These are phyloP conservation scores for Mentha longifolia DNA, from an alignment of 257 asterid species.

Conservation along the genomic window DNA sequence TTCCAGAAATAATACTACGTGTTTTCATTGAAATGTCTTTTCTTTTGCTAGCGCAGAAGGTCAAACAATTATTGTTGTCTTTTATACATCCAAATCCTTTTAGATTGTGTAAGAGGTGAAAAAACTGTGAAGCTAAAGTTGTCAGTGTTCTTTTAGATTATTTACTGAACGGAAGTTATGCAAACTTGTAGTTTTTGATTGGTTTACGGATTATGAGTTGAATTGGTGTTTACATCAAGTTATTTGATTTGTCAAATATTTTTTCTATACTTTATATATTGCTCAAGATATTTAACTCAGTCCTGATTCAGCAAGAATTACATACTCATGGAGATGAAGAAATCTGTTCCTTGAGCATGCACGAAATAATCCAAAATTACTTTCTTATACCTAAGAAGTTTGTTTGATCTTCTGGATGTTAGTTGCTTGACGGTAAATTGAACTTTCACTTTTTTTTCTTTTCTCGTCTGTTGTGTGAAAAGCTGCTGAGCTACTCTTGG, in stretches of 20 bases:
- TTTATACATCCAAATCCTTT: background rate
- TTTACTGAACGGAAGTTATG: background rate
- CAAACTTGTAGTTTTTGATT: background rate
- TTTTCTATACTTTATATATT: too few relatives aligned
- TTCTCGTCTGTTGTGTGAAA: background rate
- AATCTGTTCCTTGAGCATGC: background rate
- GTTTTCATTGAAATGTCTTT: conserved; percentile 2
- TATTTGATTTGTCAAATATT: too few relatives aligned
- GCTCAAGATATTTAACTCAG: too few relatives aligned
- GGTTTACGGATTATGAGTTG: conserved; percentile 3
- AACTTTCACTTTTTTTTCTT: background rate
- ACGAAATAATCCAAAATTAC: conserved; percentile 1
- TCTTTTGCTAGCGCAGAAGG: conserved; percentile 7
- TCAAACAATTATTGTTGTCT: background rate
- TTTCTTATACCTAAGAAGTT: conserved; percentile 13
- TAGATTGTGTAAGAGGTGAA: background rate
- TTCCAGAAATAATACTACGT: background rate
- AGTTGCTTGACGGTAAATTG: background rate
- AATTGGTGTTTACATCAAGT: background rate
- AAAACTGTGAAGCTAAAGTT: background rate
- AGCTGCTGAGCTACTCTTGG: conserved; percentile 10
- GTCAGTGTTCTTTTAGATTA: background rate
- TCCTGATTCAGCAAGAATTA: background rate
- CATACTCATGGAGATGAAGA: background rate
- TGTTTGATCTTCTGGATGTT: background rate